Evolutionary conservation across 1,139 yeast species (phyloP).

Genomic region (Hyphopichia khmerensis): DNA sequence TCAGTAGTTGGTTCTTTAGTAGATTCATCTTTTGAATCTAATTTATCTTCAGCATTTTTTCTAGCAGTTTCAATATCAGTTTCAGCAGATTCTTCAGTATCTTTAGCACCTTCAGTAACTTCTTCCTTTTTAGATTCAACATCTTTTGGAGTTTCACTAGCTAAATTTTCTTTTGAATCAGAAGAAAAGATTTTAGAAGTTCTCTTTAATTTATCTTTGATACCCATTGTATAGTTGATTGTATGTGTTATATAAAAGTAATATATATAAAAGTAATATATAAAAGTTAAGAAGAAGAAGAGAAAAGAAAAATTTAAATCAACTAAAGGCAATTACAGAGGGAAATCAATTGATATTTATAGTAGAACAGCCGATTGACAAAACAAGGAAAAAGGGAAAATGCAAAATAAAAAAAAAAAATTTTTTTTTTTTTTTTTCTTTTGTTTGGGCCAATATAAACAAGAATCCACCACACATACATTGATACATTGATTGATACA

Average conservation of each 20-base stretch:
- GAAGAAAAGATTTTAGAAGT: constrained; percentile 40
- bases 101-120: constrained; percentile 4
- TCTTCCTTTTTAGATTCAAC: constrained; percentile 10
- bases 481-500: too few relatives aligned
- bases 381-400: neutral
- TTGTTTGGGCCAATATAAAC: too few relatives aligned
- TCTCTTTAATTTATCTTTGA: constrained; percentile 47
- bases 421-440: too few relatives aligned
- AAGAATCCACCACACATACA: too few relatives aligned
- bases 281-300: constrained; percentile 1
- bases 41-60: constrained; percentile 13
- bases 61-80: constrained; percentile 8
- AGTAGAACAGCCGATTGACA: neutral
- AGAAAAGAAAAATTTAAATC: neutral
- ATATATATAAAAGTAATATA: too few relatives aligned
- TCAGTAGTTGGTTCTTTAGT: constrained; percentile 9
- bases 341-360: constrained; percentile 1
- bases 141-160: constrained; percentile 8
- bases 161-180: constrained; percentile 31
- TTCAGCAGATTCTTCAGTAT: neutral
- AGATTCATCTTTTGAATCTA: constrained; percentile 13
- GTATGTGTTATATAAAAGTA: too few relatives aligned
- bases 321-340: neutral
- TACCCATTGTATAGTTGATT: too few relatives aligned
- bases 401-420: neutral